Evolutionary conservation across 1,139 yeast genomes (phyloP).

Genomic region (Kluyveromyces sp.): DNA sequence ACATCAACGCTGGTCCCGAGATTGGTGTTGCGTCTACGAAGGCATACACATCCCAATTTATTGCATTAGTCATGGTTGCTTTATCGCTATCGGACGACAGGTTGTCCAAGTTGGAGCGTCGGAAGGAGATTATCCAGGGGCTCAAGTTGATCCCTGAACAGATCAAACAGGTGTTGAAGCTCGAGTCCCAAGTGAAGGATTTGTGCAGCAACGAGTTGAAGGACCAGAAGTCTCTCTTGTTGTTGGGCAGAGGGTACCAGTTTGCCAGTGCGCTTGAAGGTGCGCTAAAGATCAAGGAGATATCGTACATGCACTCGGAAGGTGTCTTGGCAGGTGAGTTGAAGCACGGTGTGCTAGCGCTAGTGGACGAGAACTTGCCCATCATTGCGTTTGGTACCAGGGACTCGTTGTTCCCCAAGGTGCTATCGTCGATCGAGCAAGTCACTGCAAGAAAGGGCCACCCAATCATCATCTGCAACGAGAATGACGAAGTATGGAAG

Average conservation of each 20-base stretch:
- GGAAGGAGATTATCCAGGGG: conserved; percentile 79
- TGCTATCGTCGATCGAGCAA: conserved; percentile 91
- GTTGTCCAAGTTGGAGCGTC: conserved; percentile 67
- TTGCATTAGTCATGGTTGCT: conserved; percentile 96
- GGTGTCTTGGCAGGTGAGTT: conserved; percentile 99
- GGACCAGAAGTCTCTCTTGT: conserved; percentile 76
- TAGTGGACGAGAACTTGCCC: conserved; percentile 90
- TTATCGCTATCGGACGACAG: conserved; percentile 88
- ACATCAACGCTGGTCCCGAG: conserved; percentile 98
- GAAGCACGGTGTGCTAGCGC: conserved; percentile 96
- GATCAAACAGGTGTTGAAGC: conserved; percentile 64
- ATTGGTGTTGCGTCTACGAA: conserved; percentile 99
- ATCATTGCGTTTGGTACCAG: conserved; percentile 96
- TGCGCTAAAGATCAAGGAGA: conserved; percentile 95
- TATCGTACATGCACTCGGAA: conserved; percentile 97
- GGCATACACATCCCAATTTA: conserved; percentile 97
- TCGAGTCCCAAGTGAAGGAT: conserved; percentile 66
- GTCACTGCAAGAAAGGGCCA: conserved; percentile 96
- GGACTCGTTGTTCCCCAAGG: conserved; percentile 94
- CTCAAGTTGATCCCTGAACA: conserved; percentile 79
- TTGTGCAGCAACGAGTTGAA: conserved; percentile 68
- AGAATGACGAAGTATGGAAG: conserved; percentile 64
- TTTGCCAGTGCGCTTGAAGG: conserved; percentile 97
- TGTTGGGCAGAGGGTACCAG: conserved; percentile 97
- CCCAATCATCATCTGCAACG: conserved; percentile 89